These are phyloP conservation scores for Paraphaeosphaeria sporulosa DNA, from an alignment of 2,329 filamentous ascomycete genomes.

Conservation along the genomic window DNA sequence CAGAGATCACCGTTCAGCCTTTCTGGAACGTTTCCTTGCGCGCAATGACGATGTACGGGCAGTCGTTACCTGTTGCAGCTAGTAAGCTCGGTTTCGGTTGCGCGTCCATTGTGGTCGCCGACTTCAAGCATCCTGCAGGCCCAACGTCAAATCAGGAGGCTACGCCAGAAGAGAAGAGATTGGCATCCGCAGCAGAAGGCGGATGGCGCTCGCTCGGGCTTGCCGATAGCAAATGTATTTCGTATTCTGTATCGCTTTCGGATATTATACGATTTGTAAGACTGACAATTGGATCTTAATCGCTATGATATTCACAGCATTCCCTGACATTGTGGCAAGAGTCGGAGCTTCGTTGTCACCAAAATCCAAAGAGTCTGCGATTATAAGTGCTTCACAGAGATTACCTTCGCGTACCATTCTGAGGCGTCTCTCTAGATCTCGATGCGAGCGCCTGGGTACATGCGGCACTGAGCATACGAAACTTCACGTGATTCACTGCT, in stretches of 20 bases:
- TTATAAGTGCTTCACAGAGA: too few species aligned
- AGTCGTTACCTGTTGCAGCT: slow-evolving; percentile 1
- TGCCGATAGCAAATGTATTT: not conserved
- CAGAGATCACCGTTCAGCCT: not conserved
- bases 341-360: not conserved
- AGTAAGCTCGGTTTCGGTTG: not conserved
- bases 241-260: not conserved
- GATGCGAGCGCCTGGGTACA: too few species aligned
- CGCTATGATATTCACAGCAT: not conserved
- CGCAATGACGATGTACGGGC: slow-evolving; percentile 2
- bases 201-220: slow-evolving; percentile 6
- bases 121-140: not conserved
- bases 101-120: slow-evolving; percentile 5
- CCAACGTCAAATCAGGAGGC: slow-evolving; percentile 5
- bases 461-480: too few species aligned
- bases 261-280: not conserved
- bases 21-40: not conserved
- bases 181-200: not conserved
- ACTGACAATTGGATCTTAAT: not conserved
- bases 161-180: not conserved
- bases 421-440: too few species aligned
- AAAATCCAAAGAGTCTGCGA: too few species aligned
- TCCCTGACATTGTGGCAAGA: not conserved
- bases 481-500: too few species aligned
- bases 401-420: too few species aligned